Conservation (phyloP, 1,284 basidiomycete genomes). For the Pseudozyma pruni region DNA sequence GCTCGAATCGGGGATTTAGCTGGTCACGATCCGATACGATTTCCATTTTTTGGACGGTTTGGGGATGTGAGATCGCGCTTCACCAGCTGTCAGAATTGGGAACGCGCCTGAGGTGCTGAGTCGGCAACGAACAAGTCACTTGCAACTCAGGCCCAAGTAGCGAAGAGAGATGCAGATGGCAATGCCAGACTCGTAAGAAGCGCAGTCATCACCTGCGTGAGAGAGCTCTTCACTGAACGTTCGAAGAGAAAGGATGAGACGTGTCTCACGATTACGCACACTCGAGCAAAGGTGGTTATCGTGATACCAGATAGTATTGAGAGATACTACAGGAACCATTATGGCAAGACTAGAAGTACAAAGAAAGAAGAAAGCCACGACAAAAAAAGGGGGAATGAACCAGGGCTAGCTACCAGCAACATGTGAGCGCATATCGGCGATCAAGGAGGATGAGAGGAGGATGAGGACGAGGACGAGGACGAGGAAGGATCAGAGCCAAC, state of each 20-base stretch:
- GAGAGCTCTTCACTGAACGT: too few relatives aligned
- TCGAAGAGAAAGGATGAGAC: too few relatives aligned
- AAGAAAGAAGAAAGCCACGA: constrained; percentile 37
- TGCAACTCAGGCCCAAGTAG: too few relatives aligned
- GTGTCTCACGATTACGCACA: too few relatives aligned
- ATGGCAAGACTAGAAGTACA: constrained; percentile 47
- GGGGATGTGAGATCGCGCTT: not conserved
- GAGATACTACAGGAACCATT: constrained; percentile 30
- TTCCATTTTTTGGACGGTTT: too few relatives aligned
- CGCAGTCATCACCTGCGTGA: too few relatives aligned
- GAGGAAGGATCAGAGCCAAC: not conserved
- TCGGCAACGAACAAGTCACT: too few relatives aligned
- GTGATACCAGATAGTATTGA: constrained; percentile 39
- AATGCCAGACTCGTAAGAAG: too few relatives aligned
- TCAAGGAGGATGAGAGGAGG: constrained; percentile 20
- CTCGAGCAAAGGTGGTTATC: constrained; percentile 1
- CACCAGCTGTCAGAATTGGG: too few relatives aligned
- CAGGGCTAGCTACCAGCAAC: constrained; percentile 57
- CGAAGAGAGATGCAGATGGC: too few relatives aligned
- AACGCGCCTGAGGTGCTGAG: too few relatives aligned
- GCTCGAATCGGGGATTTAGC: not conserved
- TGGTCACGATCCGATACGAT: not conserved
- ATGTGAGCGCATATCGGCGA: constrained; percentile 47
- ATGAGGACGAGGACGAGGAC: not conserved
- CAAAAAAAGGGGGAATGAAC: constrained; percentile 34